Evolutionary conservation across 306 rosid genomes (phyloP).

Genomic region (Rosa multiflora): DNA sequence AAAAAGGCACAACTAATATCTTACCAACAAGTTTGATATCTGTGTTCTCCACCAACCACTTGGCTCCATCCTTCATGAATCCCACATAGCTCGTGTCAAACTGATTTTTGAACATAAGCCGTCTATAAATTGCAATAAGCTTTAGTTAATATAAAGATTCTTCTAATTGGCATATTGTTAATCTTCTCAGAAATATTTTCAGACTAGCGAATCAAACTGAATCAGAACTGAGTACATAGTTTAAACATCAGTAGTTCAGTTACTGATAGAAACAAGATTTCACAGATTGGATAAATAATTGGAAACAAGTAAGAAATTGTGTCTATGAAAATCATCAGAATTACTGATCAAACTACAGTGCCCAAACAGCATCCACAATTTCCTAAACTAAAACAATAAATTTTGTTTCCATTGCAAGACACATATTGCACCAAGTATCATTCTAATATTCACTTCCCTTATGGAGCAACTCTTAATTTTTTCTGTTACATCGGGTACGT

Average conservation of each 20-base stretch:
- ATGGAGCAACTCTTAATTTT: not conserved
- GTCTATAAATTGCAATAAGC: not conserved
- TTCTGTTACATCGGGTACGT: not conserved
- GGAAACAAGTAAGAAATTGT: not conserved
- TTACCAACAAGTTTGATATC: constrained; percentile 85
- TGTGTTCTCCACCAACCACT: constrained; percentile 91
- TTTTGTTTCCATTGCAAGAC: not conserved
- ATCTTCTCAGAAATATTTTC: not conserved
- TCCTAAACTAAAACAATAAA: not conserved
- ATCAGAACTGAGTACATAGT: not conserved
- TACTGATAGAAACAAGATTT: not conserved
- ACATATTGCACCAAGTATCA: not conserved
- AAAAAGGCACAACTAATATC: not conserved
- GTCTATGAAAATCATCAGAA: not conserved
- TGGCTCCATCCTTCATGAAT: constrained; percentile 79
- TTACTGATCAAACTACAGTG: not conserved
- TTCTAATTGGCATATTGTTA: not conserved
- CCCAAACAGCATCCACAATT: not conserved
- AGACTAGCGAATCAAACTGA: not conserved
- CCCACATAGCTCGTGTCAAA: constrained; percentile 72
- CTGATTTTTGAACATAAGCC: constrained; percentile 77
- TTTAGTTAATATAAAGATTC: not conserved
- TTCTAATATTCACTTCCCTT: not conserved
- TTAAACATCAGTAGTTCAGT: not conserved
- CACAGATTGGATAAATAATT: not conserved